phyloP scores from a whole-genome alignment of 163 green algal genomes.

The Chlorella variabilis region DNA sequence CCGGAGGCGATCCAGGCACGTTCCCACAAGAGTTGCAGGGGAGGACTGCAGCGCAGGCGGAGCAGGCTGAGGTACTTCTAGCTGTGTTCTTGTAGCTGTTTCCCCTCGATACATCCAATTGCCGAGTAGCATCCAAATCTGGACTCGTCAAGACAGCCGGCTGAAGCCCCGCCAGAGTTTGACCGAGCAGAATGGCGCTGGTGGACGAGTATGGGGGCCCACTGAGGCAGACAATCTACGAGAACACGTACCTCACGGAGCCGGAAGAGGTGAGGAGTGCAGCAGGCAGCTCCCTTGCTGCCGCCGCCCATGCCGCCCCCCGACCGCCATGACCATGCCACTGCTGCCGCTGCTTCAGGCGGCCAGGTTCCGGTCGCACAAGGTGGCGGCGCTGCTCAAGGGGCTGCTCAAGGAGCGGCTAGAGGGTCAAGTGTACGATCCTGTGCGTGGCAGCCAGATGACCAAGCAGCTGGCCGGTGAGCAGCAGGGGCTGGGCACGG shows the following conservation, averaged over 20 bases:
- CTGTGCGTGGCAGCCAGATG: conserved; percentile 81
- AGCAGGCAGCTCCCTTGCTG: neutral
- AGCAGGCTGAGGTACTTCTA: too few species aligned
- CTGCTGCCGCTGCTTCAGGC: conserved; percentile 1
- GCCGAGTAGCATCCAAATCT: too few species aligned
- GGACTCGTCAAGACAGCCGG: too few species aligned
- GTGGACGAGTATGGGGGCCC: conserved; percentile 9
- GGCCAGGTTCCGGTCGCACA: conserved; percentile 60
- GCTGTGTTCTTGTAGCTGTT: too few species aligned
- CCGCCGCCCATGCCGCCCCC: neutral
- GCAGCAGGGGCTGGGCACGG: neutral
- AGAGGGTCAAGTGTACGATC: conserved; percentile 84
- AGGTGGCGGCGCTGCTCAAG: conserved; percentile 70
- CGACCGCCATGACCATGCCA: neutral
- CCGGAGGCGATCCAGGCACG: too few species aligned
- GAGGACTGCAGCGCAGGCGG: too few species aligned
- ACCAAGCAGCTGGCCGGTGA: conserved; percentile 79
- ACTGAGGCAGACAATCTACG: conserved; percentile 54
- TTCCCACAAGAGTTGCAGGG: too few species aligned
- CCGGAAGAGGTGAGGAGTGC: conserved; percentile 38
- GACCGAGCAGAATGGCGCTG: neutral
- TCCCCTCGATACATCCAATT: too few species aligned
- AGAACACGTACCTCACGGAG: conserved; percentile 88
- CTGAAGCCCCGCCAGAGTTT: too few species aligned
- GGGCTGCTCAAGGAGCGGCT: conserved; percentile 77